Conservation (phyloP, 140 eudicot genomes). For the Ambrosia hybrid region DNA sequence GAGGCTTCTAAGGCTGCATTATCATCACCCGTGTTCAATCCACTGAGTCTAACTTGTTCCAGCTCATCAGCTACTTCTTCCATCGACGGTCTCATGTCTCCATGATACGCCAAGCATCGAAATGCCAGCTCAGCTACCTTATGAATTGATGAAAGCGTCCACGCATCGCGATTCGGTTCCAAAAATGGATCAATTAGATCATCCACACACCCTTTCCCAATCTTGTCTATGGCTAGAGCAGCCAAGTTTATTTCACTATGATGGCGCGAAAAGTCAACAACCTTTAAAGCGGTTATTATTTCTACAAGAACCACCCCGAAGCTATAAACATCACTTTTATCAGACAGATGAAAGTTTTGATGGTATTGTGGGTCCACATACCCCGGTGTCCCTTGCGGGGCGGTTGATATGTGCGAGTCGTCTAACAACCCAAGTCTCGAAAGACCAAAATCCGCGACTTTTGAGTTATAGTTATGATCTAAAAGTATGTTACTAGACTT, state of each 20-base stretch:
- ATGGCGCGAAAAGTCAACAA: constrained; percentile 56
- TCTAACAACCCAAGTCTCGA: constrained; percentile 57
- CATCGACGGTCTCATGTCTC: constrained; percentile 78
- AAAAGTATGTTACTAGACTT: constrained; percentile 84
- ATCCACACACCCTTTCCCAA: constrained; percentile 51
- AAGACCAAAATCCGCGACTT: constrained; percentile 87
- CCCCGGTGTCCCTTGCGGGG: constrained; percentile 61
- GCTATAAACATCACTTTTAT: too few relatives aligned
- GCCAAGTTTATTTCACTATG: constrained; percentile 58
- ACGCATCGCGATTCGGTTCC: constrained; percentile 54
- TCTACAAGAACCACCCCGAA: constrained; percentile 48
- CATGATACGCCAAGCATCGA: constrained; percentile 57
- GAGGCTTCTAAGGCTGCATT: constrained; percentile 53
- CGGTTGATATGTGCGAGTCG: constrained; percentile 72
- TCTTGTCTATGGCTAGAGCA: constrained; percentile 50
- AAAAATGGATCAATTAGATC: constrained; percentile 61
- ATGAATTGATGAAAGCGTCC: constrained; percentile 53
- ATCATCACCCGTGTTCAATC: constrained; percentile 71
- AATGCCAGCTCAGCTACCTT: constrained; percentile 70
- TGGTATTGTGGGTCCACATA: too few relatives aligned
- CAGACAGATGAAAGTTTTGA: too few relatives aligned
- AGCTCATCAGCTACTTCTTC: constrained; percentile 75
- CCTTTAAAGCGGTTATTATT: constrained; percentile 59
- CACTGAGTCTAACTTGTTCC: constrained; percentile 60
- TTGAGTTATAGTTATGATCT: constrained; percentile 61